Evolutionary conservation across 768 basidiomycete genomes (phyloP), one percentile per base, ranked within the genome.

Genomic region (Auricularia heimuer): DNA sequence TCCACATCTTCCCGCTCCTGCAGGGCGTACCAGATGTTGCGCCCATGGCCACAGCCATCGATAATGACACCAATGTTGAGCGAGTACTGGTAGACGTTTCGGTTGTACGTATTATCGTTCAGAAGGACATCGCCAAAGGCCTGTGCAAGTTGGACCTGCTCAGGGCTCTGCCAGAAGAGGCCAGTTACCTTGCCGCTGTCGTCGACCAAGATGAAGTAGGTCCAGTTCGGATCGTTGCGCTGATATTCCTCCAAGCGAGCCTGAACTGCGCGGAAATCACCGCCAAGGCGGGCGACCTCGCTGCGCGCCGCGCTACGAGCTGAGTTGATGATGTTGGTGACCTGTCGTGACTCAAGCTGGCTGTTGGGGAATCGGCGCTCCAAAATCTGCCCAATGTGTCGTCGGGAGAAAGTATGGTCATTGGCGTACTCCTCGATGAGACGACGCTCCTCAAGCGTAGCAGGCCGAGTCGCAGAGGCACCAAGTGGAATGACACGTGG

Each of bases 101-200:
- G 70, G 35, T 73, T 72, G 64, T 75, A 72, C 6, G 73, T 69
- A 62, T 71, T 71, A 65, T 77, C 75, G 63, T 71, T 74, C 45
- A 77, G 71, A 8, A 77, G 66, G 39, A 77, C 69, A 67, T 77
- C 75, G 29, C 62, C 24, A 61, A 65, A 75, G 3, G 67, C 67
- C 34, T 63, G 35, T 7, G 68, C 67, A 11, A 76, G 69, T 3
- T 69, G 62, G 1, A 63, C 66, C 63, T 77, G 76, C 1, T 37
- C 21, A 16, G 75, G 75, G 16, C 72, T 74, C 65, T 74, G 74
- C 76, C 77, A 77, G 69, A 72, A 76, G 3, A 76, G 14, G 4
- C 60, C 70, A 45, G 62, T 68, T 8, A 73, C 67, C 3, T 67
- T 60, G 18, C 64, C 65, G 11, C 61, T 10, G 2, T 67, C 66